Conservation (phyloP, 257 asterid species). For the Knoxia roxburghii region DNA sequence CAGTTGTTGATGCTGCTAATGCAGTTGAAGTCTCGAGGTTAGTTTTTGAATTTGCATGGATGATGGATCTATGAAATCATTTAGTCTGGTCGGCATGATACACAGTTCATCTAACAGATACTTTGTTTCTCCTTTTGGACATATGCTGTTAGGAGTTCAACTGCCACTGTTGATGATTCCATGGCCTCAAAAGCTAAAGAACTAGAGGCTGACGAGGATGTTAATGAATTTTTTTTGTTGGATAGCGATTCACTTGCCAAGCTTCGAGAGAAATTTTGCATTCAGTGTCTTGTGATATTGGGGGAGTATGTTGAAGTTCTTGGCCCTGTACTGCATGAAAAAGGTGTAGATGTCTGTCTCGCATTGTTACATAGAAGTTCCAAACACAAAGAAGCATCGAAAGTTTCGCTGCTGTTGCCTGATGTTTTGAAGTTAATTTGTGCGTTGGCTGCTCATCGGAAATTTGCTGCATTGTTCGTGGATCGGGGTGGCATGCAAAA, state of each 20-base stretch:
- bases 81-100: not conserved
- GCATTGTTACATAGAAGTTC: slow-evolving; percentile 64
- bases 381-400: slow-evolving; percentile 62
- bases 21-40: slow-evolving; percentile 72
- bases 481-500: slow-evolving; percentile 95
- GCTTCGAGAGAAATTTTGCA: slow-evolving; percentile 84
- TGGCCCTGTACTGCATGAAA: slow-evolving; percentile 95
- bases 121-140: slow-evolving; percentile 12
- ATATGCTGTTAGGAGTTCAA: slow-evolving; percentile 43
- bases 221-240: slow-evolving; percentile 44
- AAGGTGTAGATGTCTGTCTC: slow-evolving; percentile 94
- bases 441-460: slow-evolving; percentile 93
- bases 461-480: slow-evolving; percentile 84
- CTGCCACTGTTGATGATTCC: slow-evolving; percentile 40
- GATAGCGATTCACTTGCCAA: slow-evolving; percentile 73
- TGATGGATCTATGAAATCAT: slow-evolving; percentile 11
- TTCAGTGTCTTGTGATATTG: slow-evolving; percentile 80
- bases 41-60: slow-evolving; percentile 21
- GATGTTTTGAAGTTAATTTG: slow-evolving; percentile 85
- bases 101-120: not conserved
- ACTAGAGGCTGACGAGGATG: slow-evolving; percentile 54
- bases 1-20: slow-evolving; percentile 86
- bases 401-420: slow-evolving; percentile 45
- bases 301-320: slow-evolving; percentile 99
- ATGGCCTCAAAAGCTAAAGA: slow-evolving; percentile 44